Base-by-base conservation (phyloP, 768 basidiomycete genomes). In the Coprinopsis strossmayeri region DNA sequence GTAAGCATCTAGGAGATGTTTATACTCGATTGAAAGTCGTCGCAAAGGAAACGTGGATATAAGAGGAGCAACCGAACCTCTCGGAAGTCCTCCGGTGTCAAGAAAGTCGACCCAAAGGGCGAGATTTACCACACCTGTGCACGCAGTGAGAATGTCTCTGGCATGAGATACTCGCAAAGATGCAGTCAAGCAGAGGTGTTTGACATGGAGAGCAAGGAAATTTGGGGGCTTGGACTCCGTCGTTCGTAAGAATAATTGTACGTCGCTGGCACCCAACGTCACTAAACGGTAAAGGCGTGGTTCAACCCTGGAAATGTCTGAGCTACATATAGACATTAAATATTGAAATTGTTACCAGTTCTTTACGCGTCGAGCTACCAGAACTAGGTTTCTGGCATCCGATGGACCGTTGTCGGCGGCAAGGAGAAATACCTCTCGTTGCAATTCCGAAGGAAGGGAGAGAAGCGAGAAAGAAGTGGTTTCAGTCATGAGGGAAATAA, bases 251-350 rank as follows among this genome's bases (percentile, higher is more conserved):
- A 72, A 71, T 45, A 69, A 50, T 12, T 53, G 54, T 2, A 62
- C 61, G 43, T 69, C 67, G 32, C 37, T 42, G 28, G 55, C 55
- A 24, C 64, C 64, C 17, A 72, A 57, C 3, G 68, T 59, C 7
- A 72, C 65, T 54, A 67, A 65, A 30, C 64, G 56, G 56, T 72
- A 74, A 26, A 72, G 63, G 13, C 57, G 48, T 35, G 71, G 71
- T 39, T 64, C 63, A 27, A 71, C 59, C 70, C 72, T 74, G 51
- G 27, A n/a, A n/a, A n/a, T n/a, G n/a, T n/a, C n/a, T n/a, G n/a
- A n/a, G n/a, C n/a, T n/a, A n/a, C n/a, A n/a, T n/a, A n/a, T n/a
- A n/a, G n/a, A n/a, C n/a, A n/a, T n/a, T n/a, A n/a, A n/a, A n/a
- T n/a, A n/a, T n/a, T n/a, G n/a, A n/a, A n/a, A n/a, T n/a, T n/a